Base-by-base conservation (phyloP, 2,329 filamentous ascomycete genomes). In the Cercospora sp. region DNA sequence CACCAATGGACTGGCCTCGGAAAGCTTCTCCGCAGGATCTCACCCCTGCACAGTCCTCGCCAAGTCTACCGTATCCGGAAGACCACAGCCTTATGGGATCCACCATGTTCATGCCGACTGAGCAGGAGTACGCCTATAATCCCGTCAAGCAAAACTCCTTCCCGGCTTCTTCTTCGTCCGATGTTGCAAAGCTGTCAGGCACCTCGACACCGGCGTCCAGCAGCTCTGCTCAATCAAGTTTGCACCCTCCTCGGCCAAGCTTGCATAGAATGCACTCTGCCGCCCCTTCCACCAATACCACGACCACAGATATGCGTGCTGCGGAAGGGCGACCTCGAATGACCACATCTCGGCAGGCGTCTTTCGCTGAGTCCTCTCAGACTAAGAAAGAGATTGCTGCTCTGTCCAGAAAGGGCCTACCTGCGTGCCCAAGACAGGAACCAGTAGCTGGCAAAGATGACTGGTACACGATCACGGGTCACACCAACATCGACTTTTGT, bases 401-500 rank as follows among this genome's bases (percentile, higher is more conserved):
- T 57, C 75, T 81, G 58, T 83, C 75, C 63, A 74, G 75, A 69
- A 75, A 75, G 69, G 70, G 72, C 45, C 58, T 94, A 13, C 87
- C 91, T 3, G 85, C 88, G 2, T 97, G 94, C 74, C 90, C 89
- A 6, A 86, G 92, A 69, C 87, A 85, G 45, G 81, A 85, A 4
- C 86, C 87, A 10, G 85, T 88, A 12, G 81, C 86, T 9, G 89
- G 89, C 1, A 85, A 89, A 69, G 83, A 90, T 70, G 92, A 95
- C 75, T 97, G 94, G 92, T 88, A 93, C 69, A 94, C 90, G 0
- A 83, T 97, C 4, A 87, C 88, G 3, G 87, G 88, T 13, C 87
- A 89, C 69, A 86, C 89, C 12, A 87, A 87, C 68, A 91, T 97
- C 73, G 88, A 92, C 70, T 90, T 97, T 57, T 97, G 94, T 74